Percentiles rank a stretch among this genome's conserved stretches.
Conservation (phyloP, 2,329 filamentous ascomycete genomes). For the Colletotrichum falcatum region DNA sequence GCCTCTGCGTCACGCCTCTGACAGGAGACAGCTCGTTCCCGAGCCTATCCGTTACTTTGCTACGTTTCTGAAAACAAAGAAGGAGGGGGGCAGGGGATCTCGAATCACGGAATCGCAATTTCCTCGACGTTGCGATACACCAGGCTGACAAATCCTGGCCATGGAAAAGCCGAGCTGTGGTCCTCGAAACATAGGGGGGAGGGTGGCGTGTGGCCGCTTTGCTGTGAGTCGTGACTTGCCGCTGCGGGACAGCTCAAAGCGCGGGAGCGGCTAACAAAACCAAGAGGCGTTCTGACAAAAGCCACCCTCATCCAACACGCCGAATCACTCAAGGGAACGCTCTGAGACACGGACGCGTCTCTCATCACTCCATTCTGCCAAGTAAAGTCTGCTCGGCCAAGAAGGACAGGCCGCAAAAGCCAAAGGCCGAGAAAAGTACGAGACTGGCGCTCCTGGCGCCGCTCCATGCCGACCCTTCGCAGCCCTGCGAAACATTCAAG, state of each 20-base stretch:
- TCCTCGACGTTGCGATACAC: constrained; percentile 1
- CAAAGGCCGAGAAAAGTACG: constrained; percentile 33
- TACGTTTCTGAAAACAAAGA: constrained; percentile 14
- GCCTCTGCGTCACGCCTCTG: constrained; percentile 21
- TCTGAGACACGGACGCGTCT: constrained; percentile 24
- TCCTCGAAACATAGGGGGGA: too few species aligned
- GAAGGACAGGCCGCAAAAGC: constrained; percentile 23
- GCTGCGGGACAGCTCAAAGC: constrained; percentile 26
- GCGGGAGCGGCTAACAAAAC: constrained; percentile 23
- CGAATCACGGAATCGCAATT: constrained; percentile 11
- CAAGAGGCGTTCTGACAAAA: constrained; percentile 6
- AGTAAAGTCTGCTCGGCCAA: constrained; percentile 20
- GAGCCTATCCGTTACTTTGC: neutral
- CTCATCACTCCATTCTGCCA: constrained; percentile 25
- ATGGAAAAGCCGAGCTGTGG: neutral
- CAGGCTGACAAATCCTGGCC: constrained; percentile 10
- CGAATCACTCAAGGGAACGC: constrained; percentile 28
- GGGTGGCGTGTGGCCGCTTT: too few species aligned
- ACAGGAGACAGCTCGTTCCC: constrained; percentile 30
- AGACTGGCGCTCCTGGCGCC: constrained; percentile 15
- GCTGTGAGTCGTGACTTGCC: neutral
- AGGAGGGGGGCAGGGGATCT: neutral
- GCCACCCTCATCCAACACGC: constrained; percentile 7
- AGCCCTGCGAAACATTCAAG: constrained; percentile 22
- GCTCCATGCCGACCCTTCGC: constrained; percentile 2